Evolutionary conservation across 345 rosid species (phyloP).

Genomic region (Euphorbia pulcherrima): DNA sequence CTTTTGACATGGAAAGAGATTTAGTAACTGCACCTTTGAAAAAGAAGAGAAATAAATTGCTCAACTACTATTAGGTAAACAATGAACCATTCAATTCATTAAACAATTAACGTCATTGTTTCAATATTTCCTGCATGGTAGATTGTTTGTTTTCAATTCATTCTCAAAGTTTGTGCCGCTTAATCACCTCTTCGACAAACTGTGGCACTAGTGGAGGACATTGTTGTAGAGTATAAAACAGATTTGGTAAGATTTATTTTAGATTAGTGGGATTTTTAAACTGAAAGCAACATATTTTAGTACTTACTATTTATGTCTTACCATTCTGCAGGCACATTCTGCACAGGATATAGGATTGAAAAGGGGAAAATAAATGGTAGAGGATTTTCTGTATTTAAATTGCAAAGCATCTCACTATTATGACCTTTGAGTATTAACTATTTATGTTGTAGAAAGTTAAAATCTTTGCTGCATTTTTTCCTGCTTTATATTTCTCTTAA

Average conservation of each 20-base stretch:
- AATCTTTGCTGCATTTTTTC: too few species aligned
- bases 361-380: constrained; percentile 75
- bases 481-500: too few species aligned
- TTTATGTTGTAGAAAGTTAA: too few species aligned
- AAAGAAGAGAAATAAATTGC: constrained; percentile 76
- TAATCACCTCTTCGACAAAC: constrained; percentile 78
- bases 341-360: constrained; percentile 84
- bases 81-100: not conserved
- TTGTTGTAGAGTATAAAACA: constrained; percentile 83
- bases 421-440: too few species aligned
- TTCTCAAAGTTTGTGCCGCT: constrained; percentile 6
- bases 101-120: not conserved
- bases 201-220: constrained; percentile 90
- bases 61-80: constrained; percentile 64
- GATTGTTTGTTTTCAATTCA: not conserved
- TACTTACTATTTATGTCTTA: not conserved
- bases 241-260: constrained; percentile 58
- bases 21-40: constrained; percentile 88
- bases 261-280: not conserved
- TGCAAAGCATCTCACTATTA: constrained; percentile 53
- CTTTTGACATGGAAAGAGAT: constrained; percentile 78
- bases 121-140: not conserved
- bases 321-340: constrained; percentile 57
- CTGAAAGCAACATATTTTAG: constrained; percentile 2
- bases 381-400: constrained; percentile 74